These are phyloP conservation scores for Sorghum bicolor DNA, from an alignment of 176 grass and related monocot genomes.

Conservation along the genomic window DNA sequence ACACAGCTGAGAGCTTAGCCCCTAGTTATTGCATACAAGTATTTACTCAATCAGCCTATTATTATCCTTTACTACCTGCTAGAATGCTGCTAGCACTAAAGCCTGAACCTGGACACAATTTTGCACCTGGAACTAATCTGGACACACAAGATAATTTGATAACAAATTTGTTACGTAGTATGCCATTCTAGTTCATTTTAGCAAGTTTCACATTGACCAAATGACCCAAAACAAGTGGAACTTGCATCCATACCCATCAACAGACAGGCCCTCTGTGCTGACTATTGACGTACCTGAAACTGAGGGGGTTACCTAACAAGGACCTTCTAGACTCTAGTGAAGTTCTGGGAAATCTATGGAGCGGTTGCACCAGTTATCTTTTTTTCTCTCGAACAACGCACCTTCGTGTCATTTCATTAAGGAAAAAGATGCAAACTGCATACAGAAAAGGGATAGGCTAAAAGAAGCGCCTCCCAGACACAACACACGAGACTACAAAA, in stretches of 20 bases:
- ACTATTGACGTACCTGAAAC: not conserved
- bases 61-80: not conserved
- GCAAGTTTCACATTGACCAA: not conserved
- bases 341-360: not conserved
- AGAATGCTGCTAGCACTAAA: not conserved
- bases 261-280: not conserved
- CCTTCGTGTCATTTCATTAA: too few species aligned
- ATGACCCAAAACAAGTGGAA: not conserved
- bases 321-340: not conserved
- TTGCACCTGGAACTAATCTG: not conserved
- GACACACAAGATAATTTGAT: not conserved
- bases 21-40: not conserved
- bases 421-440: too few species aligned
- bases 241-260: not conserved
- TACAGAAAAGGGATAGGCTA: not conserved
- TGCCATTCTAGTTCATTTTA: not conserved
- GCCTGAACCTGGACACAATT: not conserved
- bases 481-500: not conserved
- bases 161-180: not conserved
- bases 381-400: too few species aligned
- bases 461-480: not conserved
- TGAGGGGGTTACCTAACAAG: not conserved
- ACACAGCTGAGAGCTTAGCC: not conserved
- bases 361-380: not conserved
- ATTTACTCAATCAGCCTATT: not conserved